A percentile compares a stretch with the other conserved stretches of the same genome.
Evolutionary conservation across 2,329 filamentous ascomycete genomes (phyloP).

Genomic region (Sporothrix dimorphospora): DNA sequence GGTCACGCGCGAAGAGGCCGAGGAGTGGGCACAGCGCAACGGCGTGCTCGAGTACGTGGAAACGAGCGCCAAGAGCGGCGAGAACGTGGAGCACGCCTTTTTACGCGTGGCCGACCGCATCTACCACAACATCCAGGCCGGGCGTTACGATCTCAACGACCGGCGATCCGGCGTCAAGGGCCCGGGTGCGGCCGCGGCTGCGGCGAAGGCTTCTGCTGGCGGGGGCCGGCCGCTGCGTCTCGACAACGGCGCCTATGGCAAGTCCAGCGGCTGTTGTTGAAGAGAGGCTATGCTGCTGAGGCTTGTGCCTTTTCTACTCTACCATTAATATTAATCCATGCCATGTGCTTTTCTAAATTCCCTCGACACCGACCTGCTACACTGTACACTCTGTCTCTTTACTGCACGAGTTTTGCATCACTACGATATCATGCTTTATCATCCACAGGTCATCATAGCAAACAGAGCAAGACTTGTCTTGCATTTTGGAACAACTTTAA

Average conservation of each 20-base stretch:
- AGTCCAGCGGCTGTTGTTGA: conserved; percentile 44
- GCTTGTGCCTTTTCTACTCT: neutral
- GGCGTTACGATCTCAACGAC: conserved; percentile 93
- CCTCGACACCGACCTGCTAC: neutral
- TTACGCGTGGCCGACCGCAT: conserved; percentile 92
- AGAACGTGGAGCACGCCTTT: conserved; percentile 92
- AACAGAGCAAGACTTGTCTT: neutral
- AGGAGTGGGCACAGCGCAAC: conserved; percentile 85
- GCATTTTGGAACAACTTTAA: neutral
- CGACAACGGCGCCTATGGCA: conserved; percentile 41
- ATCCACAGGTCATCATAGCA: neutral
- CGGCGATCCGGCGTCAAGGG: conserved; percentile 89
- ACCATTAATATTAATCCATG: neutral
- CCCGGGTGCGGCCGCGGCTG: conserved; percentile 44
- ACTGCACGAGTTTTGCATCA: neutral
- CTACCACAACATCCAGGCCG: conserved; percentile 94
- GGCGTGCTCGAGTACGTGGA: conserved; percentile 92
- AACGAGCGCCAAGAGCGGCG: conserved; percentile 92
- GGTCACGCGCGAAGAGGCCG: conserved; percentile 80
- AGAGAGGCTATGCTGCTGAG: too few relatives aligned
- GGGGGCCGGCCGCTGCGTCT: conserved; percentile 47
- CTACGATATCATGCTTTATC: conserved; percentile 5
- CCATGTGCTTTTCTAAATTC: neutral
- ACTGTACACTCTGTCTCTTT: conserved; percentile 10
- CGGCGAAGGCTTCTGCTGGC: conserved; percentile 39